These are phyloP conservation scores for Fremontodendron californicum DNA, from an alignment of 345 rosid genomes.

Conservation along the genomic window DNA sequence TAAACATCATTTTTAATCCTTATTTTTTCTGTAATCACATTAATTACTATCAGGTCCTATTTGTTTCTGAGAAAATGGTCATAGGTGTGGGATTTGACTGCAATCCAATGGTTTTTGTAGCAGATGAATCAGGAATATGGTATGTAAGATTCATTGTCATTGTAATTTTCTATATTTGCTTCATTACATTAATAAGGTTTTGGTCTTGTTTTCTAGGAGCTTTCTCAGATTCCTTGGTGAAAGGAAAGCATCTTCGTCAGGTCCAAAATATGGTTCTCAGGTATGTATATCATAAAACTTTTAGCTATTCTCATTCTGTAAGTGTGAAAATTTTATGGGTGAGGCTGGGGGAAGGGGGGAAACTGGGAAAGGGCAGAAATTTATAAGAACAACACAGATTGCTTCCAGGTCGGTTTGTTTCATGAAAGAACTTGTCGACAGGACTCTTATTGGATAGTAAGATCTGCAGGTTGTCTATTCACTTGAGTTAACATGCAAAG, in stretches of 20 bases:
- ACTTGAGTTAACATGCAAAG: constrained; percentile 1
- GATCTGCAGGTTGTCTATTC: not conserved
- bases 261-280: constrained; percentile 84
- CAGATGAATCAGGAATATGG: constrained; percentile 98
- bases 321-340: not conserved
- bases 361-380: not conserved
- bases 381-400: not conserved
- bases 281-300: constrained; percentile 29
- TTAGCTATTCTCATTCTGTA: not conserved
- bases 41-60: constrained; percentile 56
- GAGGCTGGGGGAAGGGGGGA: not conserved
- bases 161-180: not conserved
- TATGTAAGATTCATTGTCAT: constrained; percentile 24
- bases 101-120: constrained; percentile 90
- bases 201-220: constrained; percentile 48
- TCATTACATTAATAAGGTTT: not conserved
- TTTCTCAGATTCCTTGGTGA: constrained; percentile 82
- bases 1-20: not conserved
- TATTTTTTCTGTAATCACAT: not conserved
- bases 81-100: constrained; percentile 94
- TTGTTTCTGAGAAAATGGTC: constrained; percentile 88
- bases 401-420: not conserved
- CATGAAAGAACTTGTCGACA: not conserved
- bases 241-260: constrained; percentile 60
- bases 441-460: not conserved